Base-by-base conservation (phyloP, 495 filamentous ascomycete species). In the Echria macrotheca region DNA sequence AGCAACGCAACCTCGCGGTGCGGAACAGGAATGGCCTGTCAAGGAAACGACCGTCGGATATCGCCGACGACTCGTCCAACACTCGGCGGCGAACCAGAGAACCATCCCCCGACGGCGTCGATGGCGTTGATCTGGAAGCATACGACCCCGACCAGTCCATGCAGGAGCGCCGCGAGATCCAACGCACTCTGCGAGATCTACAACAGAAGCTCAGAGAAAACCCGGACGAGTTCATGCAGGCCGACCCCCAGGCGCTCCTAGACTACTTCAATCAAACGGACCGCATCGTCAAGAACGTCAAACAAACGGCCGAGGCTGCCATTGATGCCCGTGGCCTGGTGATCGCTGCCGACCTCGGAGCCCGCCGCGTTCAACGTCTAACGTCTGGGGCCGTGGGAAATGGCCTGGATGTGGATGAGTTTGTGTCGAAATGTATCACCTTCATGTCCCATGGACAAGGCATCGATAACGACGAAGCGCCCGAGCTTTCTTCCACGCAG, bases 141-240 rank as follows among this genome's bases (percentile, higher is more conserved):
- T 99, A 94, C 60, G 89, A 99, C 52, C 93, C 93, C 0, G 83
- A 95, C 56, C 93, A 99, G 59, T 78, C 87, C 51, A 76, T 84
- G 29, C 81, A 84, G n/a, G 80, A 91, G 63, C 78, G 91, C 22
- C 74, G 91, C 35, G 61, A 73, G 29, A 61, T 95, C 18, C 81
- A 89, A 22, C 81, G 79, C 45, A 77, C 69, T 0, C 71, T 87
- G 17, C 76, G 93, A 53, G 80, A 85, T 45, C 70, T 94, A 23
- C 68, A 79, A 3, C 71, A 78, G 15, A 74, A 85, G 8, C 66
- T 96, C 32, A 69, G 82, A 71, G 89, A 89, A 42, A 85, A 83
- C 40, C 76, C 77, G n/a, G 71, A 78, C 35, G 83, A 90, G 51
- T 85, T 72, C 53, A 57, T 89, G 31, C 72, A 78, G 24, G 68